Percentiles rank a stretch among this genome's conserved stretches.
Evolutionary conservation across 495 filamentous ascomycete species (phyloP).

Genomic region (Neurospora hispaniola): DNA sequence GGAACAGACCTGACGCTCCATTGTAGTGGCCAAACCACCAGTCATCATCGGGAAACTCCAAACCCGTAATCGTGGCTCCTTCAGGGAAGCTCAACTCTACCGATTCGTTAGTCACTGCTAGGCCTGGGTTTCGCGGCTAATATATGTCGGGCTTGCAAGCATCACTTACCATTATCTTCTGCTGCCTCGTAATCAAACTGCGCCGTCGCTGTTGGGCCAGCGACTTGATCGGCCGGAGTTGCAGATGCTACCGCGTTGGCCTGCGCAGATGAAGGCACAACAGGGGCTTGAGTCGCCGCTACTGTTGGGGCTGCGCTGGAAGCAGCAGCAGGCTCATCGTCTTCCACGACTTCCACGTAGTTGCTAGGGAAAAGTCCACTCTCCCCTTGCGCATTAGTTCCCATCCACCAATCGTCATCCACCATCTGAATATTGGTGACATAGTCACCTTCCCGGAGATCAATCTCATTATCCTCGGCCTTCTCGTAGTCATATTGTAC

Average conservation of each 20-base stretch:
- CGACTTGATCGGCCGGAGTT: constrained; percentile 21
- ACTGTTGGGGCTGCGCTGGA: constrained; percentile 20
- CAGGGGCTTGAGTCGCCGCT: constrained; percentile 14
- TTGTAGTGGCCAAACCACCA: constrained; percentile 92
- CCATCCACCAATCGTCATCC: constrained; percentile 96
- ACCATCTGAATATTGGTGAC: constrained; percentile 98
- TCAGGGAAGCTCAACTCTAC: constrained; percentile 82
- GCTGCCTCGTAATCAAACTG: constrained; percentile 96
- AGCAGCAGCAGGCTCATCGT: constrained; percentile 25
- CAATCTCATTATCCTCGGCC: constrained; percentile 91
- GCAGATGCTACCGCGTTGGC: constrained; percentile 12
- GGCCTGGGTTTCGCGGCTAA: not conserved
- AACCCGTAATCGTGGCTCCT: constrained; percentile 57
- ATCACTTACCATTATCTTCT: constrained; percentile 69
- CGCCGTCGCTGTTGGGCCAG: constrained; percentile 62
- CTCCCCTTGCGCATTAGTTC: constrained; percentile 70
- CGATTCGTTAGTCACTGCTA: constrained; percentile 11
- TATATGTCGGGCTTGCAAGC: not conserved
- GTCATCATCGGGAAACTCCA: constrained; percentile 94
- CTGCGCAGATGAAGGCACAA: constrained; percentile 22
- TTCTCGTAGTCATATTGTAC: constrained; percentile 95
- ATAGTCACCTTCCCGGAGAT: constrained; percentile 79
- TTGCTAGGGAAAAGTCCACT: constrained; percentile 89
- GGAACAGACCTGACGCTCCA: constrained; percentile 79
- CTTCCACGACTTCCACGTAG: constrained; percentile 81